These are phyloP conservation scores for Boletus rubropictus DNA, from an alignment of 768 basidiomycete species.

Conservation along the genomic window DNA sequence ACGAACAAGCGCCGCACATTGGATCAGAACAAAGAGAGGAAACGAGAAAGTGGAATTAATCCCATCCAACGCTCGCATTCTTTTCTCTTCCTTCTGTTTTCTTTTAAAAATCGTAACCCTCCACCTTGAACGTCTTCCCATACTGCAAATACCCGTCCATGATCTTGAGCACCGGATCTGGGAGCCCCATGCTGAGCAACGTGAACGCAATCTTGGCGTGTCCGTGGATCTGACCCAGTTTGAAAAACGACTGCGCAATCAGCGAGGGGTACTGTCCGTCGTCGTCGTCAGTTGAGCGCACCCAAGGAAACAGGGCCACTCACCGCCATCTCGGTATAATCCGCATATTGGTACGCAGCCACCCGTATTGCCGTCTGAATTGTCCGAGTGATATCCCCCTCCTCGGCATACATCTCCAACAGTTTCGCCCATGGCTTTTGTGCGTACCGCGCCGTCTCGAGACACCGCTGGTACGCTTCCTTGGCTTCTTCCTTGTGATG, in stretches of 20 bases:
- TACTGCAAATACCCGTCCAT: conserved; percentile 91
- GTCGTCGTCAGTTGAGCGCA: not conserved
- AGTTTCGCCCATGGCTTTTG: conserved; percentile 91
- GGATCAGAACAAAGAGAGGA: not conserved
- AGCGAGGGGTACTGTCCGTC: conserved; percentile 67
- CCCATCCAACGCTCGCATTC: not conserved
- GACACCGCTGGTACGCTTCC: conserved; percentile 92
- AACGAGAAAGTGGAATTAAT: not conserved
- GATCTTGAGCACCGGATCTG: conserved; percentile 83
- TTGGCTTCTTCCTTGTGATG: conserved; percentile 99
- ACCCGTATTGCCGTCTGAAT: conserved; percentile 91
- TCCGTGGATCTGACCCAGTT: conserved; percentile 88
- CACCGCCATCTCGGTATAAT: conserved; percentile 86
- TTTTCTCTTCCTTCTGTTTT: conserved; percentile 22
- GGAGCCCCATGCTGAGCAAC: conserved; percentile 88
- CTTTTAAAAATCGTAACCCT: conserved; percentile 70
- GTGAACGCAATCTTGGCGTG: conserved; percentile 93
- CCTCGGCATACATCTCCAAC: conserved; percentile 95
- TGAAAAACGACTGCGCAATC: conserved; percentile 88
- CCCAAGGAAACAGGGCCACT: conserved; percentile 18
- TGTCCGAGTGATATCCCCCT: conserved; percentile 86
- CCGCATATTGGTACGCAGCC: conserved; percentile 86
- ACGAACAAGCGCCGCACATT: not conserved
- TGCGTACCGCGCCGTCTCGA: conserved; percentile 81
- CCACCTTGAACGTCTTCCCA: conserved; percentile 82